Evolutionary conservation across 768 basidiomycete genomes (phyloP).

Genomic region (Inosperma sp.): DNA sequence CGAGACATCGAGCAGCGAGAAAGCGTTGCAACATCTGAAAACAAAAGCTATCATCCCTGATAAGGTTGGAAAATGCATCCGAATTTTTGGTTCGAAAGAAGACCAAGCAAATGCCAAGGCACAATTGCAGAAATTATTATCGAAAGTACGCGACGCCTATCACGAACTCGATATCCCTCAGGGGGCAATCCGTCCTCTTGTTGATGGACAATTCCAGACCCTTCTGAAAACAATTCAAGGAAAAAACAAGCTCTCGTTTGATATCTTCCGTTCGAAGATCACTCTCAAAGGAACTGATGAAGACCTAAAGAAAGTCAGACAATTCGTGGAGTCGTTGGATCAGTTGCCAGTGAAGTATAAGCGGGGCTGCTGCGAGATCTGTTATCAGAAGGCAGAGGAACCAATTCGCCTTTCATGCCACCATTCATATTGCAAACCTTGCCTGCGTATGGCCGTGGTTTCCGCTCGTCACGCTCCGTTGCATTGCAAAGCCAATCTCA

Average conservation of each 20-base stretch:
- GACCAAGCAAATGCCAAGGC: constrained; percentile 30
- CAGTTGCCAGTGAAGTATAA: constrained; percentile 5
- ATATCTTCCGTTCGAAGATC: constrained; percentile 38
- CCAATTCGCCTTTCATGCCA: constrained; percentile 40
- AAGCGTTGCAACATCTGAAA: constrained; percentile 32
- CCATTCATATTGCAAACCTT: constrained; percentile 49
- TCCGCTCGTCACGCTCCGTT: constrained; percentile 29
- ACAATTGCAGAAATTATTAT: constrained; percentile 33
- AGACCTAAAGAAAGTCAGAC: constrained; percentile 26
- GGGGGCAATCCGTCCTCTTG: constrained; percentile 30
- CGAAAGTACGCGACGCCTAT: constrained; percentile 29
- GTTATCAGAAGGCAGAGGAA: constrained; percentile 32
- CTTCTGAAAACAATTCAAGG: constrained; percentile 41
- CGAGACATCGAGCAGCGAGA: constrained; percentile 35
- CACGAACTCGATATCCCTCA: constrained; percentile 23
- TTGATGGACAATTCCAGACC: constrained; percentile 34
- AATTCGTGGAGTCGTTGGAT: constrained; percentile 21
- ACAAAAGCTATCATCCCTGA: constrained; percentile 38
- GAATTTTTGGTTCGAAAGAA: constrained; percentile 35
- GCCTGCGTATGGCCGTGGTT: constrained; percentile 43
- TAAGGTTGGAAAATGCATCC: constrained; percentile 32
- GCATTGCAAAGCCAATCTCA: constrained; percentile 35
- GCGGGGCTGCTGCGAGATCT: constrained; percentile 35
- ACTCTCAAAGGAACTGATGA: constrained; percentile 38
- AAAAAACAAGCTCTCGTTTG: constrained; percentile 39